Percentiles rank a stretch among this genome's conserved stretches.
Evolutionary conservation across 495 filamentous ascomycete species (phyloP).

Genomic region (Aspergillus homomorphus): DNA sequence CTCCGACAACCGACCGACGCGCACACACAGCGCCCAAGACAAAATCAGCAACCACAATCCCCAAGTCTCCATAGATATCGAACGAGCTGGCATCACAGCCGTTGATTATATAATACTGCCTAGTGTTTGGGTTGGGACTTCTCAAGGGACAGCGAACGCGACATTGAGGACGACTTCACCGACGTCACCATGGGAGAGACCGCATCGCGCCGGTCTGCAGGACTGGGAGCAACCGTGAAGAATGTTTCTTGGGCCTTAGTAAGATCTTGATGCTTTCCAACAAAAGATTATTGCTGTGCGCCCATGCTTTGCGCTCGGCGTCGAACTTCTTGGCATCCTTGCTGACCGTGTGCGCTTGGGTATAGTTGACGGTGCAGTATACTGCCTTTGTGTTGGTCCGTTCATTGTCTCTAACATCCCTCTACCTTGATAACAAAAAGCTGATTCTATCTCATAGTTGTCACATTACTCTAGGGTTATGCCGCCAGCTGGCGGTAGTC

Average conservation of each 20-base stretch:
- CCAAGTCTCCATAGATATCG: background rate
- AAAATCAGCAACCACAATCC: background rate
- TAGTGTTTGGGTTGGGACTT: background rate
- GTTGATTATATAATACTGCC: background rate
- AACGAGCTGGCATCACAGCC: background rate
- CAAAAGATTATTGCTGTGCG: background rate
- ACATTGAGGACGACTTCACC: background rate
- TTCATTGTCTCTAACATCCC: conserved; percentile 2
- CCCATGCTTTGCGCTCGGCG: background rate
- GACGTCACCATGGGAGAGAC: conserved; percentile 38
- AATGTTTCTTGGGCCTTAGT: conserved; percentile 77
- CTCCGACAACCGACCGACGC: conserved; percentile 6
- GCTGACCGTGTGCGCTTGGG: conserved; percentile 16
- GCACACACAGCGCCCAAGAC: conserved; percentile 18
- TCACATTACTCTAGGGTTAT: conserved; percentile 94
- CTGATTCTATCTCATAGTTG: conserved; percentile 49
- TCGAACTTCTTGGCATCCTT: conserved; percentile 9
- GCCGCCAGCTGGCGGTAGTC: conserved; percentile 73
- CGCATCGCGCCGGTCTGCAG: conserved; percentile 34
- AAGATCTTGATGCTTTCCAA: conserved; percentile 23
- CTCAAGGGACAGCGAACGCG: no score
- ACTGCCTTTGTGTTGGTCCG: conserved; percentile 43
- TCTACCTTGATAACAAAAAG: background rate
- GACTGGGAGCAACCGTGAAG: conserved; percentile 69
- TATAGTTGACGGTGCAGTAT: conserved; percentile 41